phyloP scores from a whole-genome alignment of 1,284 basidiomycete genomes.

The Moesziomyces antarcticus region DNA sequence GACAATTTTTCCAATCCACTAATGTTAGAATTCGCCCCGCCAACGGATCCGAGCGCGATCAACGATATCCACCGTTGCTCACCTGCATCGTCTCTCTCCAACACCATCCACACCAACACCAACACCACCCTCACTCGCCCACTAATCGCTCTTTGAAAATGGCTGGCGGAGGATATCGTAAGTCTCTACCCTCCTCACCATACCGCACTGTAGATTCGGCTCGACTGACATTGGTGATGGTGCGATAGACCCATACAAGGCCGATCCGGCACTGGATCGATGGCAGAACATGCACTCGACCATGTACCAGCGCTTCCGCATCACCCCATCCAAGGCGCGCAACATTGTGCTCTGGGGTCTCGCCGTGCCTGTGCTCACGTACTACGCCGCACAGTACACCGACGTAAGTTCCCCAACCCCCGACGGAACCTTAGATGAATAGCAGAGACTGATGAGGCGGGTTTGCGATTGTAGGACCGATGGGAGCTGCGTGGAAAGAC shows the following conservation, averaged over 20 bases:
- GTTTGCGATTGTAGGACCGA: slow-evolving; percentile 26
- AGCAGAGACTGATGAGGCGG: not conserved
- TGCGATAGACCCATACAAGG: slow-evolving; percentile 59
- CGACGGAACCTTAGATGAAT: not conserved
- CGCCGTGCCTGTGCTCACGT: slow-evolving; percentile 49
- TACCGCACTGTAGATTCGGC: too few species aligned
- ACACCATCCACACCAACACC: not conserved
- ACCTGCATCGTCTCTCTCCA: not conserved
- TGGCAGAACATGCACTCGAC: slow-evolving; percentile 65
- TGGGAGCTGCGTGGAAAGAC: slow-evolving; percentile 62
- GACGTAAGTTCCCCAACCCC: slow-evolving; percentile 44
- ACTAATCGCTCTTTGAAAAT: slow-evolving; percentile 22
- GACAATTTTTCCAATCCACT: not conserved
- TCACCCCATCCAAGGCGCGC: slow-evolving; percentile 54
- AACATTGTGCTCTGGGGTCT: slow-evolving; percentile 52
- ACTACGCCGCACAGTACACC: slow-evolving; percentile 47
- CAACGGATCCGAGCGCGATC: slow-evolving; percentile 37
- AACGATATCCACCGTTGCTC: slow-evolving; percentile 6
- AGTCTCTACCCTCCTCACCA: slow-evolving; percentile 11
- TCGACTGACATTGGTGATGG: not conserved
- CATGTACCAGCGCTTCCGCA: slow-evolving; percentile 64
- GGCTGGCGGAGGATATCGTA: slow-evolving; percentile 63
- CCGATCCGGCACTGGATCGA: slow-evolving; percentile 63
- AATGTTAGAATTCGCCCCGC: not conserved
- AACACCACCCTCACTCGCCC: not conserved